Percentiles rank a stretch among this genome's conserved stretches.
phyloP scores from a whole-genome alignment of 2,329 filamentous ascomycete species.

The Cadophora sp. region DNA sequence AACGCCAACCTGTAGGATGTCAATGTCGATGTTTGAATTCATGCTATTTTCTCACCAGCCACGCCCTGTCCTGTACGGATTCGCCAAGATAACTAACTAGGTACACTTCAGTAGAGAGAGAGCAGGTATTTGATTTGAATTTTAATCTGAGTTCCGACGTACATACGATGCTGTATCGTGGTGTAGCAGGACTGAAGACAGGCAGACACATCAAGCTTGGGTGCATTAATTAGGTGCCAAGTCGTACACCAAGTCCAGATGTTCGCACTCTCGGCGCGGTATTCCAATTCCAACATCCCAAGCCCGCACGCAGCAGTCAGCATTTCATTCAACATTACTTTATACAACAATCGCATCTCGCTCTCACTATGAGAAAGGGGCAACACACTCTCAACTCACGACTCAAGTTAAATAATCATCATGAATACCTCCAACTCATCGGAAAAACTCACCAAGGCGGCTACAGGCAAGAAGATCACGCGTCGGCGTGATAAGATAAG shows the following conservation, averaged over 20 bases:
- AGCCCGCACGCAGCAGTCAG: neutral
- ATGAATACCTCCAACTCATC: conserved; percentile 5
- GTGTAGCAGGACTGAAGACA: neutral
- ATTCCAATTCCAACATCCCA: too few relatives aligned
- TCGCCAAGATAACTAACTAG: neutral
- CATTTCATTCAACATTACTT: neutral
- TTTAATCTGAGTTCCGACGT: neutral
- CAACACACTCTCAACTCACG: neutral
- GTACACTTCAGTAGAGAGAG: neutral
- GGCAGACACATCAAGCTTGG: too few relatives aligned
- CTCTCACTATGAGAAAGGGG: too few relatives aligned
- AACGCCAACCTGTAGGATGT: neutral
- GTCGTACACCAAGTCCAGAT: too few relatives aligned
- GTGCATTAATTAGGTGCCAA: too few relatives aligned
- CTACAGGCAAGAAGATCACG: neutral
- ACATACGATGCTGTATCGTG: neutral
- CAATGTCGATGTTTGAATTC: neutral
- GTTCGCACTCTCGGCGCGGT: too few relatives aligned
- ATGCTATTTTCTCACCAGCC: conserved; percentile 3
- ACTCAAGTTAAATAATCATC: too few relatives aligned
- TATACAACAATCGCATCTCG: neutral
- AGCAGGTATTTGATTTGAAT: neutral
- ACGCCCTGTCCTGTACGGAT: neutral
- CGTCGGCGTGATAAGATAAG: conserved; percentile 9
- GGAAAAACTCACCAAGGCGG: neutral